Conservation (phyloP, 2,329 filamentous ascomycete species). For the Aspergillus transmontanensis region DNA sequence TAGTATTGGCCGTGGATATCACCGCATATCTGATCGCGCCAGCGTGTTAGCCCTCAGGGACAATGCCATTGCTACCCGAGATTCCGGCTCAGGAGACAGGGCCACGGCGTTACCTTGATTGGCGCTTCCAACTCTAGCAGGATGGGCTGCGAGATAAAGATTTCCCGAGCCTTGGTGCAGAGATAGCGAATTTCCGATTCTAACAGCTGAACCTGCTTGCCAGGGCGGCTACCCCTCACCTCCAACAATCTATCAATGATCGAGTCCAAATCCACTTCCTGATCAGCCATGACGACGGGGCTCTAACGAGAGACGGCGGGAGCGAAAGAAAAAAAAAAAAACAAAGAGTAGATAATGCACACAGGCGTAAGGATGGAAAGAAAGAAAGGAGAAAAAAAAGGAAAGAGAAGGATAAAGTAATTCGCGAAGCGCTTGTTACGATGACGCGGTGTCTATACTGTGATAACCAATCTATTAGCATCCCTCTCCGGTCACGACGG, state of each 20-base stretch:
- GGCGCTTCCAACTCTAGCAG: slow-evolving; percentile 96
- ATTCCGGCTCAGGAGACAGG: not conserved
- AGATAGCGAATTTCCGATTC: slow-evolving; percentile 96
- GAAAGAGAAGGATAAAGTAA: slow-evolving; percentile 27
- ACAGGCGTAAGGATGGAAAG: slow-evolving; percentile 18
- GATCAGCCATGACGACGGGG: slow-evolving; percentile 67
- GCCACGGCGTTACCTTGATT: slow-evolving; percentile 76
- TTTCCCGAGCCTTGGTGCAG: slow-evolving; percentile 98
- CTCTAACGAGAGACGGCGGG: slow-evolving; percentile 34
- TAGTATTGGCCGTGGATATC: slow-evolving; percentile 99
- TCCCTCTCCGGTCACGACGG: slow-evolving; percentile 6
- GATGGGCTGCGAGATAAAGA: slow-evolving; percentile 99
- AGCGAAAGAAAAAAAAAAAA: slow-evolving; percentile 20
- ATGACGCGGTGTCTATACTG: slow-evolving; percentile 40
- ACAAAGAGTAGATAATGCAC: slow-evolving; percentile 21
- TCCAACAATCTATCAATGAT: slow-evolving; percentile 98
- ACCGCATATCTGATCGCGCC: slow-evolving; percentile 80
- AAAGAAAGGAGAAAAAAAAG: slow-evolving; percentile 24
- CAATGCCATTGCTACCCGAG: not conserved
- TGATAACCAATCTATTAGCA: slow-evolving; percentile 18
- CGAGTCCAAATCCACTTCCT: slow-evolving; percentile 96
- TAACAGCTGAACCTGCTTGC: slow-evolving; percentile 96
- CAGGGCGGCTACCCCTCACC: slow-evolving; percentile 94
- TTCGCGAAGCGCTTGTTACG: slow-evolving; percentile 33
- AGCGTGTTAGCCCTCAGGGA: slow-evolving; percentile 17